A percentile compares a stretch with the other conserved stretches of the same genome.
phyloP scores from a whole-genome alignment of 2,329 filamentous ascomycete species.

The Zelopaecilomyces penicillatus region DNA sequence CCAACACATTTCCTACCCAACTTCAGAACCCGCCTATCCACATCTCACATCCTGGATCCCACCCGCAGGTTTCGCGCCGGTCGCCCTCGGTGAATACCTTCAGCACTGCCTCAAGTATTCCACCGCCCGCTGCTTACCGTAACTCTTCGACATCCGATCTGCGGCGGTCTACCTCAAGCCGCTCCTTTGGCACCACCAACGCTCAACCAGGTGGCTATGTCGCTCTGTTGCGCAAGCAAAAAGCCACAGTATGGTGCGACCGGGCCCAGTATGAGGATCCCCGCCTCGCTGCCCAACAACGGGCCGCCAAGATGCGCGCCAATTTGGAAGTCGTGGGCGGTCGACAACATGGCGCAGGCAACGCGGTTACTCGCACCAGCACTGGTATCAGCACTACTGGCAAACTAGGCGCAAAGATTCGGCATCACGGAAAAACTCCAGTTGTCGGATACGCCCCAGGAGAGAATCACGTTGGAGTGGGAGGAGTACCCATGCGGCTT shows the following conservation, averaged over 20 bases:
- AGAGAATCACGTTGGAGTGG: conserved; percentile 63
- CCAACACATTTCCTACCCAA: conserved; percentile 40
- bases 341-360: conserved; percentile 38
- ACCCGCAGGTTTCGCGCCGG: conserved; percentile 33
- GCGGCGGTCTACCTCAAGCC: conserved; percentile 72
- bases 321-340: conserved; percentile 65
- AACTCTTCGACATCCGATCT: conserved; percentile 49
- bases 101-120: conserved; percentile 63
- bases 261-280: conserved; percentile 89
- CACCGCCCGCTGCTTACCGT: conserved; percentile 48
- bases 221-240: conserved; percentile 90
- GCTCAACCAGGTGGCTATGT: conserved; percentile 74
- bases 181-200: conserved; percentile 55
- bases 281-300: conserved; percentile 70
- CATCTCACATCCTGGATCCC: conserved; percentile 22
- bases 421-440: conserved; percentile 75
- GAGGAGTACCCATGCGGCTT: conserved; percentile 80
- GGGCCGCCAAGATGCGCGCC: conserved; percentile 79
- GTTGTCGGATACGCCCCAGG: conserved; percentile 72
- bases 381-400: conserved; percentile 53
- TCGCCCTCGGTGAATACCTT: conserved; percentile 60
- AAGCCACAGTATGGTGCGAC: conserved; percentile 97
- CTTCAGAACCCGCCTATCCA: conserved; percentile 20
- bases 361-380: conserved; percentile 42
- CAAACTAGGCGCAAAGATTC: conserved; percentile 75